phyloP scores from a whole-genome alignment of 2,329 filamentous ascomycete species.

The Clarireedia monteithiana region DNA sequence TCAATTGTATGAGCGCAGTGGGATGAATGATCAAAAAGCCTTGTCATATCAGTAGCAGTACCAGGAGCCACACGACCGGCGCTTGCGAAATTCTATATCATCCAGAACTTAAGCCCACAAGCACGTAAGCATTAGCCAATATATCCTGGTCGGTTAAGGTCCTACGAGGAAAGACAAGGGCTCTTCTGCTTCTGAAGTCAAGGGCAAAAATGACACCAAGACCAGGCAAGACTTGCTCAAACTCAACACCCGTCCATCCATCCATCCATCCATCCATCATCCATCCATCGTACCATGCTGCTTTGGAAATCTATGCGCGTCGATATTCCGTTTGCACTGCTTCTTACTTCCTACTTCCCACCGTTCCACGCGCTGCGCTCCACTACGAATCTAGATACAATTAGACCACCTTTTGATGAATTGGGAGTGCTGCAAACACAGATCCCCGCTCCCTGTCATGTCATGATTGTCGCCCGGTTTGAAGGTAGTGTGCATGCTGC shows the following conservation, averaged over 20 bases:
- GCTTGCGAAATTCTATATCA: background rate
- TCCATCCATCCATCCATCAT: background rate
- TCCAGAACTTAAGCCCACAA: background rate
- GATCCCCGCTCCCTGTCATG: background rate
- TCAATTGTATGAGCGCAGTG: background rate
- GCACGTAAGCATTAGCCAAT: slow-evolving; percentile 1
- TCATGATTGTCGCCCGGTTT: background rate
- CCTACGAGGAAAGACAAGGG: background rate
- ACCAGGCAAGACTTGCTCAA: background rate
- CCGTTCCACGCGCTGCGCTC: slow-evolving; percentile 10
- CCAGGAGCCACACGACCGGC: background rate
- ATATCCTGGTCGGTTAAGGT: background rate
- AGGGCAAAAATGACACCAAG: background rate
- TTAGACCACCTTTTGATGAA: background rate
- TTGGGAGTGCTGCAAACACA: background rate
- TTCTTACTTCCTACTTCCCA: slow-evolving; percentile 5
- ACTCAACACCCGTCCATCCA: background rate
- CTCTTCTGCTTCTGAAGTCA: background rate
- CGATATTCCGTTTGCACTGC: slow-evolving; percentile 2
- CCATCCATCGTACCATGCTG: background rate
- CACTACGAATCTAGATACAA: slow-evolving; percentile 3
- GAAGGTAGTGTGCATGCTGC: background rate
- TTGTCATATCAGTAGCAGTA: background rate
- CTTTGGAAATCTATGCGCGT: background rate
- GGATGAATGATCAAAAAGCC: slow-evolving; percentile 7